Evolutionary conservation across 192 early-diverging fungal genomes (phyloP).

Genomic region (Pecoramyces ruminantium): DNA sequence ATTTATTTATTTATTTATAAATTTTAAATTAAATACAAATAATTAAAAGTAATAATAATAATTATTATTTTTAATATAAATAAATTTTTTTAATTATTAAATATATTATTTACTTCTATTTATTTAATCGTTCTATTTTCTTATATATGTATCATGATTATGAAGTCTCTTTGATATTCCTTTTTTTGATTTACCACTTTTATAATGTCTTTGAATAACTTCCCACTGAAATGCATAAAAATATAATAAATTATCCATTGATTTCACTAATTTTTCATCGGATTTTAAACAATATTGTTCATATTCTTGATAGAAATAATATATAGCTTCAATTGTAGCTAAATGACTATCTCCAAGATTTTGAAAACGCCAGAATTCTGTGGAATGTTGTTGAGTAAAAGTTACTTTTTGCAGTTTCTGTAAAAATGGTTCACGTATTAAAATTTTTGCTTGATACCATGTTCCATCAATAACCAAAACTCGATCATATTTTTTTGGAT

Average conservation of each 20-base stretch:
- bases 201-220: neutral
- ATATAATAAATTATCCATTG: neutral
- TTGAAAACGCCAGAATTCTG: slow-evolving; percentile 87
- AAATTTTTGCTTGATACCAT: slow-evolving; percentile 61
- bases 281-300: slow-evolving; percentile 7
- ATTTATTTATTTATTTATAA: too few relatives aligned
- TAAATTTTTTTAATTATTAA: too few relatives aligned
- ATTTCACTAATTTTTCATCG: neutral
- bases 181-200: neutral
- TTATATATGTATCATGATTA: neutral
- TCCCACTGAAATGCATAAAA: neutral
- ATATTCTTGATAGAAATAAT: slow-evolving; percentile 80
- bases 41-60: too few relatives aligned
- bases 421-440: slow-evolving; percentile 19
- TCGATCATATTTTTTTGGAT: slow-evolving; percentile 44
- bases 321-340: slow-evolving; percentile 91
- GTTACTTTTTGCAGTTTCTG: slow-evolving; percentile 35
- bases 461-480: slow-evolving; percentile 90
- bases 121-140: too few relatives aligned
- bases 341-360: slow-evolving; percentile 48
- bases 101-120: too few relatives aligned
- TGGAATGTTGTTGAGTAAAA: slow-evolving; percentile 40
- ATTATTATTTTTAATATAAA: too few relatives aligned
- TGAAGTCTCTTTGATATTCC: neutral
- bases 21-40: too few relatives aligned